Evolutionary conservation across 257 asterid genomes (phyloP).

Genomic region (Petunia secreta): DNA sequence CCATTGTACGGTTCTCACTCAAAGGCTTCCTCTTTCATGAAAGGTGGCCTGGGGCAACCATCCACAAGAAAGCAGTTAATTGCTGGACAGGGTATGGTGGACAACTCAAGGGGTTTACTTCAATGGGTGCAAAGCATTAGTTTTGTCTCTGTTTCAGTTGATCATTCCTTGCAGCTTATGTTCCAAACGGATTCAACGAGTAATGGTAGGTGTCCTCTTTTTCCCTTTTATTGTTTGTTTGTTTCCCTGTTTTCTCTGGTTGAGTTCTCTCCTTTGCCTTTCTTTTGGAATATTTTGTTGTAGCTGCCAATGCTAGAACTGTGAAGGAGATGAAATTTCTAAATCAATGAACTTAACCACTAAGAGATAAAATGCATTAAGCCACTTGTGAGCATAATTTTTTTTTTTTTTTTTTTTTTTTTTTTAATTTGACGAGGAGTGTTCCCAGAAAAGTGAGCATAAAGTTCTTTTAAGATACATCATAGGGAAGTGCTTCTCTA

Average conservation of each 20-base stretch:
- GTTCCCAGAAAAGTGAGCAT: too few relatives aligned
- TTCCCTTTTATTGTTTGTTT: constrained; percentile 15
- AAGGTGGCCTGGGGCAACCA: constrained; percentile 82
- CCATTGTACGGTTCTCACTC: constrained; percentile 77
- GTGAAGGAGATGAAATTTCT: constrained; percentile 5
- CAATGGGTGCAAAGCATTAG: constrained; percentile 98
- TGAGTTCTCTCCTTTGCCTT: constrained; percentile 15
- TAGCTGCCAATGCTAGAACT: not conserved
- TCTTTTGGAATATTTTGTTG: not conserved
- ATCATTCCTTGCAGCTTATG: constrained; percentile 85
- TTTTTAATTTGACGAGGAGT: too few relatives aligned
- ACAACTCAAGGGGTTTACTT: constrained; percentile 84
- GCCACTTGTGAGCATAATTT: constrained; percentile 12
- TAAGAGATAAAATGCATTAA: constrained; percentile 7
- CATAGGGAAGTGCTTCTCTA: too few relatives aligned
- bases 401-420: too few relatives aligned
- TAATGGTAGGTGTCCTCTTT: constrained; percentile 56
- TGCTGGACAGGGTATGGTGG: constrained; percentile 71
- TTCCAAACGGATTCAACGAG: constrained; percentile 76
- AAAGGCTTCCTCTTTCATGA: constrained; percentile 73
- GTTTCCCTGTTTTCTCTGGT: constrained; percentile 18
- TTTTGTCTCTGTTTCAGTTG: constrained; percentile 84
- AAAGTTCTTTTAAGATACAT: too few relatives aligned
- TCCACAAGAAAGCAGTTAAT: constrained; percentile 80
- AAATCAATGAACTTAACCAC: not conserved